phyloP scores from a whole-genome alignment of 441 rosid genomes.

The Populus hybrid region DNA sequence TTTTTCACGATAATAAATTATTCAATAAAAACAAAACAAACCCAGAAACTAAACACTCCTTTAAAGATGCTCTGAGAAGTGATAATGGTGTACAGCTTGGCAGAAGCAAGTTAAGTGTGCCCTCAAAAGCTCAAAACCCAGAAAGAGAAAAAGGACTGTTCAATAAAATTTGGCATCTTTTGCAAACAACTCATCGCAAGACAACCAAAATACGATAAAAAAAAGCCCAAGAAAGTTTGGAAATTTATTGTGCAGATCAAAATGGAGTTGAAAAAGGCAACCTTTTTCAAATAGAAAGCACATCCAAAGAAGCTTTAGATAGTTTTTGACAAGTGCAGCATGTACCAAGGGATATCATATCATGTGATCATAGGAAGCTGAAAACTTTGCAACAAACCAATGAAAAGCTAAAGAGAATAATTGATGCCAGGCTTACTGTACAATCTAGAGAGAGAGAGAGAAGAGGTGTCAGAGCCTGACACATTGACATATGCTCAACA shows the following conservation, averaged over 20 bases:
- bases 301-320: not conserved
- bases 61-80: slow-evolving; percentile 1
- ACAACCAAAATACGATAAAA: not conserved
- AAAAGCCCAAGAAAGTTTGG: slow-evolving; percentile 8
- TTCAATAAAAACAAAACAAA: slow-evolving; percentile 10
- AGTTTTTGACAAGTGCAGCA: slow-evolving; percentile 1
- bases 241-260: slow-evolving; percentile 9
- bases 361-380: slow-evolving; percentile 8
- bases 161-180: slow-evolving; percentile 19
- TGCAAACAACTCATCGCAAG: not conserved
- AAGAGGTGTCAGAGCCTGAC: slow-evolving; percentile 29
- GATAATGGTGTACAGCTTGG: slow-evolving; percentile 35
- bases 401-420: slow-evolving; percentile 14
- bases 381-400: slow-evolving; percentile 20
- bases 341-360: slow-evolving; percentile 6
- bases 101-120: slow-evolving; percentile 13
- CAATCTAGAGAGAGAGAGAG: slow-evolving; percentile 1
- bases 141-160: slow-evolving; percentile 23
- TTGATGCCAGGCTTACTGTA: slow-evolving; percentile 29
- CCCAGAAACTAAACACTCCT: slow-evolving; percentile 6
- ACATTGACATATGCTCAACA: slow-evolving; percentile 15
- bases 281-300: slow-evolving; percentile 2
- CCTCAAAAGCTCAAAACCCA: slow-evolving; percentile 22
- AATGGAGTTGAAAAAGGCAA: slow-evolving; percentile 8
- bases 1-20: slow-evolving; percentile 16